Percentiles rank a stretch among this genome's conserved stretches.
Evolutionary conservation across 495 filamentous ascomycete species (phyloP).

Genomic region (Opeltia flavorubescens): DNA sequence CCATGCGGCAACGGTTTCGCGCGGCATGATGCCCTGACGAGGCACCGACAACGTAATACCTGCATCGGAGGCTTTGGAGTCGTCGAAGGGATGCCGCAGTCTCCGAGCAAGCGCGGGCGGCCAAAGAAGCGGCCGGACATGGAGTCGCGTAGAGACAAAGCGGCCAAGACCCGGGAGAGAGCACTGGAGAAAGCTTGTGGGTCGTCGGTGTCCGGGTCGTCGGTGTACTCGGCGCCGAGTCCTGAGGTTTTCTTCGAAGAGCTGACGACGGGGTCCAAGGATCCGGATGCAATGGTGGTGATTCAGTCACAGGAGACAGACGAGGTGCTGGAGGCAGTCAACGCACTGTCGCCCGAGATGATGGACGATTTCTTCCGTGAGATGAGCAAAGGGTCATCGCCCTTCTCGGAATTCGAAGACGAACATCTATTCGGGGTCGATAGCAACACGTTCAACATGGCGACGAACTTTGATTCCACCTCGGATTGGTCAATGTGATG

Average conservation of each 20-base stretch:
- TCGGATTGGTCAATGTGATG: not conserved
- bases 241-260: constrained; percentile 25
- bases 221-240: constrained; percentile 11
- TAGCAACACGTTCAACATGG: not conserved
- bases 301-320: not conserved
- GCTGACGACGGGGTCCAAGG: constrained; percentile 20
- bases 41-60: constrained; percentile 87
- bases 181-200: constrained; percentile 25
- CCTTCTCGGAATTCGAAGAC: not conserved
- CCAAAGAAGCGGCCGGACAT: constrained; percentile 53
- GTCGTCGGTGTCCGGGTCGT: constrained; percentile 21
- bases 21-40: constrained; percentile 83
- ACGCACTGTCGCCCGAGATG: not conserved
- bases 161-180: constrained; percentile 32
- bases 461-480: not conserved
- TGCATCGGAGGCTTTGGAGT: constrained; percentile 88
- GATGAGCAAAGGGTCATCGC: not conserved
- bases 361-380: not conserved
- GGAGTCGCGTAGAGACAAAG: constrained; percentile 54
- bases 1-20: constrained; percentile 84
- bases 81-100: constrained; percentile 68
- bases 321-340: not conserved
- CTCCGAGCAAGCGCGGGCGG: constrained; percentile 50
- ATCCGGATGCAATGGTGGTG: constrained; percentile 14
- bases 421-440: not conserved